A percentile compares a stretch with the other conserved stretches of the same genome.
Evolutionary conservation across 208 protist genomes (phyloP).

Genomic region (Wallacemonas collosoma): DNA sequence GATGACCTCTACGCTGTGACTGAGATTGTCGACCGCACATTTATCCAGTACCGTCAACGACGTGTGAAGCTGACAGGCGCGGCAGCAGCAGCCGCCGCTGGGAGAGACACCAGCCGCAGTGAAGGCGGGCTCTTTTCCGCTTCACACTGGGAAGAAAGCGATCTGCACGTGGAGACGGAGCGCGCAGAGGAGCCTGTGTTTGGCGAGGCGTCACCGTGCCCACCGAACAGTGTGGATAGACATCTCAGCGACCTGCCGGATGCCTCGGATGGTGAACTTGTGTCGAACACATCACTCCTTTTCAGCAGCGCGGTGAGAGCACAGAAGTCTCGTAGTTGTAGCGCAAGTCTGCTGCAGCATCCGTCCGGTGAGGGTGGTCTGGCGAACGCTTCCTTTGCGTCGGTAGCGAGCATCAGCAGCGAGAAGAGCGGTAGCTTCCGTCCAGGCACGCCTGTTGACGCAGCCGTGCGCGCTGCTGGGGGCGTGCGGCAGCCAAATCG

Average conservation of each 20-base stretch:
- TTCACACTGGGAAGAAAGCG: too few relatives aligned
- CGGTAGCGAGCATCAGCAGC: background rate
- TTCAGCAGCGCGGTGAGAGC: constrained; percentile 12
- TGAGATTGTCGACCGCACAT: constrained; percentile 64
- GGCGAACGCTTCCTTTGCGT: constrained; percentile 13
- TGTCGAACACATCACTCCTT: constrained; percentile 13
- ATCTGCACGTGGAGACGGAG: too few relatives aligned
- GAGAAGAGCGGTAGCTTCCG: background rate
- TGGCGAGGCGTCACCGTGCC: background rate
- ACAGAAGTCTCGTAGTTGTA: constrained; percentile 1
- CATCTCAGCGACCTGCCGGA: background rate
- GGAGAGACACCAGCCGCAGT: background rate
- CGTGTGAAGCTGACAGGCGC: constrained; percentile 31
- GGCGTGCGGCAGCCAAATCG: background rate
- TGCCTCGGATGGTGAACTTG: background rate
- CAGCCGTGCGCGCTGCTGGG: background rate
- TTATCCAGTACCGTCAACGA: constrained; percentile 72
- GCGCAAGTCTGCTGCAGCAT: background rate
- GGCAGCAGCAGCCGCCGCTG: constrained; percentile 20
- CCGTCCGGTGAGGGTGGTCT: background rate
- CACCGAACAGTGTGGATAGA: background rate
- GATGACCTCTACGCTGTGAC: constrained; percentile 68
- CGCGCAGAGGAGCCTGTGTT: background rate
- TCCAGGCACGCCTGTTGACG: constrained; percentile 8
- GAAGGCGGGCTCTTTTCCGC: background rate